Evolutionary conservation across 345 rosid species (phyloP).

Genomic region (Euphorbia pulcherrima): DNA sequence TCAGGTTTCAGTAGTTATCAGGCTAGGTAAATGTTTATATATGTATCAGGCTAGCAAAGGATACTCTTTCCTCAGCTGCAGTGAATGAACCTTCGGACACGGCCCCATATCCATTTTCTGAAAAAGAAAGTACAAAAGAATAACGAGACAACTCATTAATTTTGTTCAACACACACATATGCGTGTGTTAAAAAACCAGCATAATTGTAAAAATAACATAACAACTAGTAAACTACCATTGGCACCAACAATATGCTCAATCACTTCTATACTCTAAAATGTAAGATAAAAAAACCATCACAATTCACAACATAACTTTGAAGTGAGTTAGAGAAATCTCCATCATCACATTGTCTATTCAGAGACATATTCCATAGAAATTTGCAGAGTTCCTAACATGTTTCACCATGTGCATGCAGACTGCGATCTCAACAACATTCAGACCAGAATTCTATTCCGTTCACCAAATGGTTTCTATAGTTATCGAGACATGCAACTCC

Average conservation of each 20-base stretch:
- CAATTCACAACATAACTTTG: background rate
- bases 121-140: slow-evolving; percentile 9
- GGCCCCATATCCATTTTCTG: slow-evolving; percentile 99
- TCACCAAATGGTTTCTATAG: background rate
- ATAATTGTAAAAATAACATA: no score
- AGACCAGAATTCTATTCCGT: background rate
- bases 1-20: background rate
- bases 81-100: slow-evolving; percentile 96
- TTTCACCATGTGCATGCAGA: background rate
- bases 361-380: background rate
- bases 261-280: background rate
- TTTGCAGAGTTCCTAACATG: background rate
- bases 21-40: background rate
- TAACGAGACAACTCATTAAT: background rate
- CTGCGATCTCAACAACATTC: background rate
- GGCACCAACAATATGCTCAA: background rate
- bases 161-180: no score
- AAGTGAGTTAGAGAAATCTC: background rate
- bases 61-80: slow-evolving; percentile 96
- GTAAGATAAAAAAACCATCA: no score
- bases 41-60: slow-evolving; percentile 30
- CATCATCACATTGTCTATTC: background rate
- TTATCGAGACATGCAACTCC: background rate
- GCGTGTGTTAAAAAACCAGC: no score
- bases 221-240: no score